Evolutionary conservation across 441 rosid genomes (phyloP), one percentile per base, ranked within the genome.

Genomic region (Populus trichocarpa): DNA sequence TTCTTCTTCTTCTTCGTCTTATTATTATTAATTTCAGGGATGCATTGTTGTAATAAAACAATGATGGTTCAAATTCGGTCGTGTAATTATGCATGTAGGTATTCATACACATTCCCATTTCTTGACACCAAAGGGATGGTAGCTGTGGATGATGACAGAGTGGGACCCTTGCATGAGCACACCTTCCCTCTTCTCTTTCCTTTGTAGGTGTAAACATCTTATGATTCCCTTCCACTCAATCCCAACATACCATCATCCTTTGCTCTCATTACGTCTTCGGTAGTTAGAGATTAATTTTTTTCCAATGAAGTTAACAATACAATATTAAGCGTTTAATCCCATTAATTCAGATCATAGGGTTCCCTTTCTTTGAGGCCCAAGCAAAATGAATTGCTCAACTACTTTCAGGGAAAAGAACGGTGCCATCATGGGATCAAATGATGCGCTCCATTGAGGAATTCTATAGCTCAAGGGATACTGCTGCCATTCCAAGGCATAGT

Each of bases 81-180:
- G 6, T 14, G 18, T 46, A 46, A 16, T 14, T 67, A 67, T 61
- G 65, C 71, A 42, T 83, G 83, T 74, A 94, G 97, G 90, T 94
- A 92, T 84, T 88, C 93, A 59, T 92, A 94, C 80, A 36, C 90
- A 69, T 91, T 92, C 76, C 97, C 97, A 63, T 95, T 92, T 84
- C 99, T 95, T 90, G 99, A 95, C 92, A 92, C 92, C 80, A 90
- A 93, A 93, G 99, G 99, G 83, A 92, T 82, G 72, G 85, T 95
- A 57, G 86, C 12, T 75, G 90, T 93, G n/a, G 97, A 93, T 81
- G 97, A 93, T 86, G 92, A 90, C 80, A 86, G 99, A 82, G 99
- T 93, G 83, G 99, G 98, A 0, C 99, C 97, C 33, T 84, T 95
- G 83, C 93, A 84, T 76, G 97, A 95, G 85, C 99, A 95, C 66